Conservation (phyloP, 78 protist species). For the Cavenderia fasciculata region DNA sequence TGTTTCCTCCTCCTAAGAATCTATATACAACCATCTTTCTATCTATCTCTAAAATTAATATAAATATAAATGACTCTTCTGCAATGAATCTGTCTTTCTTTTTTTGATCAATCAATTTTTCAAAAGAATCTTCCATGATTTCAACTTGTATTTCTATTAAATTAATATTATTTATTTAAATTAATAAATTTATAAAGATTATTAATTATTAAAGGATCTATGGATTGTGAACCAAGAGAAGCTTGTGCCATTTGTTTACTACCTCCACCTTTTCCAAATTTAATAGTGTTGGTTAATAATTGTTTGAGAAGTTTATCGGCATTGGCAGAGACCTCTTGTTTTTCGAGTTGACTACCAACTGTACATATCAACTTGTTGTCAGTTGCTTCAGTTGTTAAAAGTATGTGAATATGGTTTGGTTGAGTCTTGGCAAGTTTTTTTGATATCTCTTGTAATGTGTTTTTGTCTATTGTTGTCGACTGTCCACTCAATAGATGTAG, state of each 20-base stretch:
- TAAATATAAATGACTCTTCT: background rate
- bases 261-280: constrained; percentile 67
- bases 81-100: too few species aligned
- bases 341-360: background rate
- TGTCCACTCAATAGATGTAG: too few species aligned
- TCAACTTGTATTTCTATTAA: too few species aligned
- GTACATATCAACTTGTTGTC: background rate
- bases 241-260: constrained; percentile 64
- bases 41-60: background rate
- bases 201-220: too few species aligned
- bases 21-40: constrained; percentile 11
- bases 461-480: constrained; percentile 9
- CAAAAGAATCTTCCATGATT: too few species aligned
- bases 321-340: background rate
- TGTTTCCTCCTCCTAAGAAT: constrained; percentile 38
- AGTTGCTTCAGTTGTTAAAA: background rate
- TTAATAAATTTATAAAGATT: too few species aligned
- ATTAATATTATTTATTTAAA: too few species aligned
- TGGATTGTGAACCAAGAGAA: constrained; percentile 12
- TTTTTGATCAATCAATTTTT: too few species aligned
- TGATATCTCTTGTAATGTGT: background rate
- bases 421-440: background rate
- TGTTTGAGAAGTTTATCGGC: constrained; percentile 34
- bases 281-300: background rate
- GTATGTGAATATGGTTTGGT: constrained; percentile 9